These are phyloP conservation scores for Ochetophila trinervis DNA, from an alignment of 306 rosid species.

Conservation along the genomic window DNA sequence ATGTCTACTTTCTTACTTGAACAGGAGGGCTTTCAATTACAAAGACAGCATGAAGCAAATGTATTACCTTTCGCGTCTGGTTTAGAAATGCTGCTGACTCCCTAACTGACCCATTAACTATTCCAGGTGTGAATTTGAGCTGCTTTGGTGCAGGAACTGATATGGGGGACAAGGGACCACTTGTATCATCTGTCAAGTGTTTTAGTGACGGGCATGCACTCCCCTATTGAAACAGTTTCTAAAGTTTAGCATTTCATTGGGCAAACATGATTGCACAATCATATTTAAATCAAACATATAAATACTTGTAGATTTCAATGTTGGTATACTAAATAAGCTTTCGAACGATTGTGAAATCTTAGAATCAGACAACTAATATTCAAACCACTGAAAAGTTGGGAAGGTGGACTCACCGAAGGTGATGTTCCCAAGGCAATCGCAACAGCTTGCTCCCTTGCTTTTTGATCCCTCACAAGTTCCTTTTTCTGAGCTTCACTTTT, in stretches of 20 bases:
- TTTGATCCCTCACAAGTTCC: constrained; percentile 63
- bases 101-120: constrained; percentile 54
- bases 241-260: constrained; percentile 10
- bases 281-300: background rate
- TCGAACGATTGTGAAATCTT: constrained; percentile 22
- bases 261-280: too few species aligned
- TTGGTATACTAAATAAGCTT: constrained; percentile 12
- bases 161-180: constrained; percentile 62
- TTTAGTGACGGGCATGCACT: constrained; percentile 47
- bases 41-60: constrained; percentile 13
- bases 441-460: constrained; percentile 45
- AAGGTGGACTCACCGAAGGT: constrained; percentile 42
- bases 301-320: constrained; percentile 11
- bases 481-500: constrained; percentile 62
- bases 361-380: constrained; percentile 11
- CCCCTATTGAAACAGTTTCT: constrained; percentile 37
- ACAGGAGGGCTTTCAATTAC: constrained; percentile 6
- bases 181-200: constrained; percentile 67
- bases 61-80: constrained; percentile 52
- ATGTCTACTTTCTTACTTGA: constrained; percentile 22
- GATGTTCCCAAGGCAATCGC: constrained; percentile 45
- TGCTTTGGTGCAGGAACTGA: constrained; percentile 79
- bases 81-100: constrained; percentile 48
- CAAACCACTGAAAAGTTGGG: background rate
- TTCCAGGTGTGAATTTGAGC: constrained; percentile 78